Evolutionary conservation across 1,284 basidiomycete genomes (phyloP), one percentile per base, ranked within the genome.

Genomic region (Sutorius eximius): DNA sequence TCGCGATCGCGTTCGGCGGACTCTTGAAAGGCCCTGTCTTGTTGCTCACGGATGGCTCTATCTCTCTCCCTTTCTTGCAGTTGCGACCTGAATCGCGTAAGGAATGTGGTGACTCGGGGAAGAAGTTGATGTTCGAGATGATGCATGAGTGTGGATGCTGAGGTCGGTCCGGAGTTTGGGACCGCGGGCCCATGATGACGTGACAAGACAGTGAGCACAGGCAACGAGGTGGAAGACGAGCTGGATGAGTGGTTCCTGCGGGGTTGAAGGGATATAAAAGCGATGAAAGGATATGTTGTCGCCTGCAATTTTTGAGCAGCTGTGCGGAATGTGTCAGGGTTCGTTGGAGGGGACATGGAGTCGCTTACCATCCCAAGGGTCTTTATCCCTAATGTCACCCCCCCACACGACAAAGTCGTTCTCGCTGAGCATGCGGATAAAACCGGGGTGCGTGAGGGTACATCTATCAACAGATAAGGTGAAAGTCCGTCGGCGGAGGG

Each of bases 271-370:
- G 93, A 88, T 45, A 96, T 74, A 69, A 98, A 98, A 0, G 92
- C 91, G 46, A 98, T 79, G 58, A 95, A 95, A 0, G 95, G 95
- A 64, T 91, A 97, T 0, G 93, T 94, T 3, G 93, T 96, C 1
- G 87, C 86, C 63, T 92, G 87, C 0, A 97, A 77, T 61, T 95
- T 94, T 64, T 91, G 86, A 1, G 91, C 77, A 8, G 92, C 94
- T 92, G 66, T 32, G 18, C 16, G n/a, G 13, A 22, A 51, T n/a
- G 16, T 27, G 43, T 69, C 1, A 61, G 42, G 16, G 6, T 33
- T 10, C 11, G 15, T 37, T 3, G 15, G 12, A 37, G 45, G n/a
- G 37, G 43, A 47, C 2, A 33, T 8, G 24, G 18, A 41, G 15
- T 42, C 20, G 69, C 81, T 59, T 58, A 93, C 91, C 88, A 72